Conservation (phyloP, 2,329 filamentous ascomycete species). For the Aspergillus floridensis region DNA sequence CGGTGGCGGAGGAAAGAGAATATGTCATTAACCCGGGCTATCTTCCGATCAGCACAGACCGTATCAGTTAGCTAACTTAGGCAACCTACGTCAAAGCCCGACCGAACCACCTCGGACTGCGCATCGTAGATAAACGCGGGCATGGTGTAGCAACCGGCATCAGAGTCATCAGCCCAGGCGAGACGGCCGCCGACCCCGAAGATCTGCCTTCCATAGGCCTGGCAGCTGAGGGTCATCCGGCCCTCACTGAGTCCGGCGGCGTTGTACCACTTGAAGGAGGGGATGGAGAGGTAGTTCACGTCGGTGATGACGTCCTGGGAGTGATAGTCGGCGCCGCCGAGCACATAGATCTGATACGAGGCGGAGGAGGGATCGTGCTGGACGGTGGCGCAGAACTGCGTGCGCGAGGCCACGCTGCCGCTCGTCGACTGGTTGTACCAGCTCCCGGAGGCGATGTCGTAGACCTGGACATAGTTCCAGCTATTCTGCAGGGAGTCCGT, state of each 20-base stretch:
- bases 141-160: slow-evolving; percentile 13
- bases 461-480: slow-evolving; percentile 16
- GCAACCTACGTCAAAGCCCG: slow-evolving; percentile 11
- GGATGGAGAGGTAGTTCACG: slow-evolving; percentile 19
- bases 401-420: slow-evolving; percentile 12
- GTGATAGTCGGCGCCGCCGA: slow-evolving; percentile 14
- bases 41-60: neutral
- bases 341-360: slow-evolving; percentile 16
- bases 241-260: slow-evolving; percentile 10
- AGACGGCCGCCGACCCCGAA: slow-evolving; percentile 15
- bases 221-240: slow-evolving; percentile 15
- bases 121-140: slow-evolving; percentile 16
- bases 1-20: slow-evolving; percentile 8
- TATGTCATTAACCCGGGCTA: slow-evolving; percentile 9
- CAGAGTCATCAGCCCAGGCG: slow-evolving; percentile 7
- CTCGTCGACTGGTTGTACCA: slow-evolving; percentile 21
- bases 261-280: slow-evolving; percentile 18
- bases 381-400: slow-evolving; percentile 17
- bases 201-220: slow-evolving; percentile 13
- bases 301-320: slow-evolving; percentile 7
- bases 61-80: too few relatives aligned
- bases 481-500: slow-evolving; percentile 4
- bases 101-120: slow-evolving; percentile 9
- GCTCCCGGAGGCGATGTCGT: slow-evolving; percentile 13
- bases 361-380: slow-evolving; percentile 10